phyloP scores from a whole-genome alignment of 306 rosid species.

The Quercus glauca region DNA sequence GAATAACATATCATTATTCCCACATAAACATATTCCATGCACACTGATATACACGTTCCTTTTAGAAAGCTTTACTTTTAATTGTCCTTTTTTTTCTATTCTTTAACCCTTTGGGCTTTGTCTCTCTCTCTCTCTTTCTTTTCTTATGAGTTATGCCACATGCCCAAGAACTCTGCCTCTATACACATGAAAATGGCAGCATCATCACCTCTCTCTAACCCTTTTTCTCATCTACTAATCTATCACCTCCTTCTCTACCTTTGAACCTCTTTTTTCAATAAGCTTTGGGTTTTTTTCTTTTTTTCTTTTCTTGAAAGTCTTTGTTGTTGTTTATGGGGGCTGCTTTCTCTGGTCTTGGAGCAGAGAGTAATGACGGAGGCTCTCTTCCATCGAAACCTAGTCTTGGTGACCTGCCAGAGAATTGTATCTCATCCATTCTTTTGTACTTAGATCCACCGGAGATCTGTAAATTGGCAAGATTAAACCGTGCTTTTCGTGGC shows the following conservation, averaged over 20 bases:
- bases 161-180: neutral
- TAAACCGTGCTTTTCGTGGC: conserved; percentile 49
- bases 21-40: conserved; percentile 17
- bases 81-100: neutral
- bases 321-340: conserved; percentile 51
- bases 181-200: conserved; percentile 24
- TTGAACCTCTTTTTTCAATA: neutral
- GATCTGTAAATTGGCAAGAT: conserved; percentile 60
- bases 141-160: neutral
- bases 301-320: neutral
- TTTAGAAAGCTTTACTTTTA: neutral
- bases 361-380: neutral
- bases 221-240: conserved; percentile 13
- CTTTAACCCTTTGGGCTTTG: no score
- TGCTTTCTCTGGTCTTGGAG: conserved; percentile 31
- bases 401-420: conserved; percentile 69
- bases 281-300: neutral
- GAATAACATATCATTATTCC: neutral
- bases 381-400: conserved; percentile 20
- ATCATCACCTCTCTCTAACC: conserved; percentile 22
- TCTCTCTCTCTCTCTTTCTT: neutral
- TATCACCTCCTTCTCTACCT: conserved; percentile 41
- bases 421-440: conserved; percentile 55
- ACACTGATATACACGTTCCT: conserved; percentile 11
- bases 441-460: conserved; percentile 61